Percentiles rank a stretch among this genome's conserved stretches.
These are phyloP conservation scores for Lithospermum erythrorhizon DNA, from an alignment of 257 asterid genomes.

Conservation along the genomic window DNA sequence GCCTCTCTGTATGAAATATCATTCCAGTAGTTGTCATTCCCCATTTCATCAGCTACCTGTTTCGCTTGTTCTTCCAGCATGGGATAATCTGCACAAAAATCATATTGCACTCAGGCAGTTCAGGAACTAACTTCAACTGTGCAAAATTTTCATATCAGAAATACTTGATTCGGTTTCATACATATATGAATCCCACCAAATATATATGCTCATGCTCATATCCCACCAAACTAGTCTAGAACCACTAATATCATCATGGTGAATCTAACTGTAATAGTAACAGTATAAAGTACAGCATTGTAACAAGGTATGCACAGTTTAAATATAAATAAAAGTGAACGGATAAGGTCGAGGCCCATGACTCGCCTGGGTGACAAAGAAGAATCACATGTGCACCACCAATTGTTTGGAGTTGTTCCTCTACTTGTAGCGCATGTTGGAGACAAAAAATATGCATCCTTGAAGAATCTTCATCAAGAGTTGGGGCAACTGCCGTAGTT, in stretches of 20 bases:
- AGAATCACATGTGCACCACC: slow-evolving; percentile 85
- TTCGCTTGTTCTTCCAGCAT: slow-evolving; percentile 67
- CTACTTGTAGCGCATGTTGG: slow-evolving; percentile 80
- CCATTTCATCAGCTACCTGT: slow-evolving; percentile 66
- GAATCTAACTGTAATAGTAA: background rate
- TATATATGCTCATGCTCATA: too few relatives aligned
- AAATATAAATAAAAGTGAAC: background rate
- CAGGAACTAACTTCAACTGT: too few relatives aligned
- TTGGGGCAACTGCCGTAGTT: slow-evolving; percentile 23
- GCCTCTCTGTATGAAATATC: slow-evolving; percentile 56
- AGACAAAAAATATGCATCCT: slow-evolving; percentile 95
- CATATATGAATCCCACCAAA: background rate
- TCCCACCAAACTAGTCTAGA: background rate
- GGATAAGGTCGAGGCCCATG: background rate
- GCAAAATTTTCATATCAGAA: too few relatives aligned
- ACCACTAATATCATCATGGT: slow-evolving; percentile 1
- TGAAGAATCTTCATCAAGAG: slow-evolving; percentile 73
- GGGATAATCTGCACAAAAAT: slow-evolving; percentile 61
- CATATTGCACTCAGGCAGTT: too few relatives aligned
- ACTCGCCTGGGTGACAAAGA: slow-evolving; percentile 93
- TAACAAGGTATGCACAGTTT: background rate
- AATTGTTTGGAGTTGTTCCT: slow-evolving; percentile 49
- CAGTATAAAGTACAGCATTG: background rate
- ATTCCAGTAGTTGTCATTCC: slow-evolving; percentile 39
- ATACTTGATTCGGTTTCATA: background rate